Evolutionary conservation across 352 stramenopile genomes (phyloP).

Genomic region (Hyaloperonospora brassicae): DNA sequence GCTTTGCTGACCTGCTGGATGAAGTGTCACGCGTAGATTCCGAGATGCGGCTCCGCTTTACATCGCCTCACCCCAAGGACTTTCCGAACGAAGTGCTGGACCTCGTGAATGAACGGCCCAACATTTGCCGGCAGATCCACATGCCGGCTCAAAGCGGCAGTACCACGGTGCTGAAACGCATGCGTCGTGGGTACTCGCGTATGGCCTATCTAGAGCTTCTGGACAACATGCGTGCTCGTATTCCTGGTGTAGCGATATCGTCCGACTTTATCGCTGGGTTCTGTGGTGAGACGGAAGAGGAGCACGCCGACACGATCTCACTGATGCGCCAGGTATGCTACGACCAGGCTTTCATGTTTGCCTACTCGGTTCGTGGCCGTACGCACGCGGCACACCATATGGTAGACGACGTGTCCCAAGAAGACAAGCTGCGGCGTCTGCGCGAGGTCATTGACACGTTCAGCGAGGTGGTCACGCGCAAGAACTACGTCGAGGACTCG

Average conservation of each 20-base stretch:
- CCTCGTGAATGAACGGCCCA: slow-evolving; percentile 84
- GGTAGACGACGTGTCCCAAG: slow-evolving; percentile 91
- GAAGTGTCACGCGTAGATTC: slow-evolving; percentile 87
- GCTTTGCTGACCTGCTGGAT: slow-evolving; percentile 97
- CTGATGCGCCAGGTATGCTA: slow-evolving; percentile 84
- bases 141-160: slow-evolving; percentile 97
- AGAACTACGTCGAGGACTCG: slow-evolving; percentile 88
- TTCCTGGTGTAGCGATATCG: slow-evolving; percentile 82
- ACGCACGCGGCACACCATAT: slow-evolving; percentile 94
- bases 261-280: slow-evolving; percentile 99
- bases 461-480: slow-evolving; percentile 82
- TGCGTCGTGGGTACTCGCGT: slow-evolving; percentile 94
- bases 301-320: slow-evolving; percentile 92
- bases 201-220: slow-evolving; percentile 97
- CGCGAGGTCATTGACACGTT: slow-evolving; percentile 95
- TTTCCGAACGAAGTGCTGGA: slow-evolving; percentile 93
- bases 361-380: slow-evolving; percentile 93
- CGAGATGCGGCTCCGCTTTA: slow-evolving; percentile 98
- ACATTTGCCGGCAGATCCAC: slow-evolving; percentile 97
- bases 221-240: slow-evolving; percentile 81
- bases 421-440: slow-evolving; percentile 93
- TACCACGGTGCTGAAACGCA: slow-evolving; percentile 77
- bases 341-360: slow-evolving; percentile 99
- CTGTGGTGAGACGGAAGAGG: slow-evolving; percentile 96
- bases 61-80: slow-evolving; percentile 98